These are phyloP conservation scores for Lichtheimia hyalospora DNA, from an alignment of 371 early-diverging fungal genomes.

Conservation along the genomic window DNA sequence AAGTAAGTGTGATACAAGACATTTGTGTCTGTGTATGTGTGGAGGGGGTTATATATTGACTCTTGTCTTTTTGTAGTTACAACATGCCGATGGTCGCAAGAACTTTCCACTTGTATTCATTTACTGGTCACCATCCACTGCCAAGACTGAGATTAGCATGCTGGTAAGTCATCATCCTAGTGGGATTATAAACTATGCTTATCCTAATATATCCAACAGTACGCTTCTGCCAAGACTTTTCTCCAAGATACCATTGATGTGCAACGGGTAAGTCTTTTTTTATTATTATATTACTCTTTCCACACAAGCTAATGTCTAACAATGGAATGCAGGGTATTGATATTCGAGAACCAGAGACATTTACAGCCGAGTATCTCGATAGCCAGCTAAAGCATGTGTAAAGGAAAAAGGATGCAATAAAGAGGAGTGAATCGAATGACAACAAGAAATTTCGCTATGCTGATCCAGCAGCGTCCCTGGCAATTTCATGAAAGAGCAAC, in stretches of 20 bases:
- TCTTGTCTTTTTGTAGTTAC: slow-evolving; percentile 27
- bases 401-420: neutral
- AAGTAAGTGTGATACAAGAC: slow-evolving; percentile 23
- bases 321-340: slow-evolving; percentile 39
- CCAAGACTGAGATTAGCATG: slow-evolving; percentile 60
- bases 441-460: neutral
- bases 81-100: slow-evolving; percentile 61
- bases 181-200: neutral
- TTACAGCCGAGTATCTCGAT: slow-evolving; percentile 56
- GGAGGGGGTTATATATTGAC: too few relatives aligned
- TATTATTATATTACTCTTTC: too few relatives aligned
- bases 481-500: slow-evolving; percentile 38
- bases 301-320: neutral
- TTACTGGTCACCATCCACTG: slow-evolving; percentile 64
- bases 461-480: slow-evolving; percentile 6
- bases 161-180: slow-evolving; percentile 33
- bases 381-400: slow-evolving; percentile 6
- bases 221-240: slow-evolving; percentile 66
- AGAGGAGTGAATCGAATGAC: neutral
- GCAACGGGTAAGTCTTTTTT: slow-evolving; percentile 39
- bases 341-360: slow-evolving; percentile 52
- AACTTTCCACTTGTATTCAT: slow-evolving; percentile 69
- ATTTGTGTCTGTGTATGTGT: too few relatives aligned
- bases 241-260: slow-evolving; percentile 57
- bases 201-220: slow-evolving; percentile 26